phyloP scores from a whole-genome alignment of 2,329 filamentous ascomycete genomes.

The Fragosphaeria purpurea region DNA sequence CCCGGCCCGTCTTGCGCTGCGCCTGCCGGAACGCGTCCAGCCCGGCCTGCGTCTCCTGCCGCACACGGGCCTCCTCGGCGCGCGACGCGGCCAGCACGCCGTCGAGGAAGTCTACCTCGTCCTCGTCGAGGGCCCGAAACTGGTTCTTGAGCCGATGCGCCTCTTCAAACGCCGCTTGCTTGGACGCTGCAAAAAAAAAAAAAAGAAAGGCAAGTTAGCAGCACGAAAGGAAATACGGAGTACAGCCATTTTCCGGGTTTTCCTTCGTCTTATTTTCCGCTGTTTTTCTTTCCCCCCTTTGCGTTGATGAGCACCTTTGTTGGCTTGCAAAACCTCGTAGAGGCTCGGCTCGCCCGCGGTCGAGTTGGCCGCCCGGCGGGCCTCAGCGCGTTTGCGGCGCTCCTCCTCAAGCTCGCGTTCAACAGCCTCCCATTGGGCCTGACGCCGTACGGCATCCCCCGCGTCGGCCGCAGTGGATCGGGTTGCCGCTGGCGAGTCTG shows the following conservation, averaged over 20 bases:
- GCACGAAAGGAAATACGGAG: too few relatives aligned
- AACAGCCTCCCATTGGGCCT: slow-evolving; percentile 52
- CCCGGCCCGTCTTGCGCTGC: not conserved
- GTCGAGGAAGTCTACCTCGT: slow-evolving; percentile 67
- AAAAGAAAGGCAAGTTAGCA: slow-evolving; percentile 2
- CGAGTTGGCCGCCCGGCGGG: slow-evolving; percentile 29
- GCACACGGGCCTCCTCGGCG: slow-evolving; percentile 43
- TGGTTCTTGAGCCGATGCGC: slow-evolving; percentile 62
- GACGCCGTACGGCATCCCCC: slow-evolving; percentile 4
- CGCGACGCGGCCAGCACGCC: slow-evolving; percentile 40
- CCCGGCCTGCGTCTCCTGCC: slow-evolving; percentile 46
- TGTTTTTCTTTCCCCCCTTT: too few relatives aligned
- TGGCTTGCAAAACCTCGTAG: slow-evolving; percentile 68
- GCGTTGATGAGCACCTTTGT: slow-evolving; percentile 50
- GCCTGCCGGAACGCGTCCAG: slow-evolving; percentile 43
- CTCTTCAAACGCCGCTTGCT: slow-evolving; percentile 76
- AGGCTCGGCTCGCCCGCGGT: slow-evolving; percentile 48
- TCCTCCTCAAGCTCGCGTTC: slow-evolving; percentile 55
- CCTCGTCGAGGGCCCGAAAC: slow-evolving; percentile 67
- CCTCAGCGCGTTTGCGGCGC: slow-evolving; percentile 40
- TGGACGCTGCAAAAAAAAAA: slow-evolving; percentile 45
- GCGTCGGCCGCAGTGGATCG: not conserved
- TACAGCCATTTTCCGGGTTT: too few relatives aligned
- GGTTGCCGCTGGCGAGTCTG: not conserved
- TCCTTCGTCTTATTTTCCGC: too few relatives aligned